Percentiles rank a stretch among this genome's conserved stretches.
phyloP scores from a whole-genome alignment of 164 flowering plant genomes.

The Piper betle region DNA sequence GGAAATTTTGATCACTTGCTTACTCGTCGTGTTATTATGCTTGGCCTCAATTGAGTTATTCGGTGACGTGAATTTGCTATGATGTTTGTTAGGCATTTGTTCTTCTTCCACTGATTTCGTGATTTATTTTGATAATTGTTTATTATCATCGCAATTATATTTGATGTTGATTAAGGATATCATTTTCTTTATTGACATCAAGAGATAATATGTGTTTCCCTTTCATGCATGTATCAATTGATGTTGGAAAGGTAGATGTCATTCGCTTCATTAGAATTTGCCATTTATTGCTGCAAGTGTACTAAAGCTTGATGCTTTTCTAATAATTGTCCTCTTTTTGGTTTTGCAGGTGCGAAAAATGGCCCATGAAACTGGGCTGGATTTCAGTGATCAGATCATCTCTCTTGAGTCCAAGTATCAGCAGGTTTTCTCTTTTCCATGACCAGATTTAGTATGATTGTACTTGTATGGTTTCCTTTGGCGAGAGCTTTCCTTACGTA shows the following conservation, averaged over 20 bases:
- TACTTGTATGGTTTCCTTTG: background rate
- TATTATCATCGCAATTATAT: too few relatives aligned
- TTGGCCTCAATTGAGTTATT: too few relatives aligned
- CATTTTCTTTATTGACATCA: too few relatives aligned
- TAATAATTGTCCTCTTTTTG: background rate
- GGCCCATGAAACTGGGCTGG: constrained; percentile 88
- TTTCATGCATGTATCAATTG: background rate
- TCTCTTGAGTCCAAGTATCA: constrained; percentile 69
- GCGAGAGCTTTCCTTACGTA: background rate
- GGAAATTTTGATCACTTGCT: too few relatives aligned
- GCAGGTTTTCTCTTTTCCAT: constrained; percentile 27
- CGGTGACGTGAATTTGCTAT: too few relatives aligned
- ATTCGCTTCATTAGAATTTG: background rate
- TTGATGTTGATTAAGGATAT: too few relatives aligned
- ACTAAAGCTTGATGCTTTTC: background rate
- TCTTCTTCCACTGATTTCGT: too few relatives aligned
- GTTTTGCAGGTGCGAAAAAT: constrained; percentile 59
- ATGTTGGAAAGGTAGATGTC: background rate
- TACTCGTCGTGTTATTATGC: too few relatives aligned
- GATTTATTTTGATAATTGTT: too few relatives aligned
- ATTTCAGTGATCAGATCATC: constrained; percentile 74
- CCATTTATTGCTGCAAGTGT: background rate
- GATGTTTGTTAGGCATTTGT: too few relatives aligned
- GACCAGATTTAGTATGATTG: background rate
- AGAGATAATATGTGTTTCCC: too few relatives aligned